Conservation (phyloP, 306 rosid species). For the Cajanus cajan region DNA sequence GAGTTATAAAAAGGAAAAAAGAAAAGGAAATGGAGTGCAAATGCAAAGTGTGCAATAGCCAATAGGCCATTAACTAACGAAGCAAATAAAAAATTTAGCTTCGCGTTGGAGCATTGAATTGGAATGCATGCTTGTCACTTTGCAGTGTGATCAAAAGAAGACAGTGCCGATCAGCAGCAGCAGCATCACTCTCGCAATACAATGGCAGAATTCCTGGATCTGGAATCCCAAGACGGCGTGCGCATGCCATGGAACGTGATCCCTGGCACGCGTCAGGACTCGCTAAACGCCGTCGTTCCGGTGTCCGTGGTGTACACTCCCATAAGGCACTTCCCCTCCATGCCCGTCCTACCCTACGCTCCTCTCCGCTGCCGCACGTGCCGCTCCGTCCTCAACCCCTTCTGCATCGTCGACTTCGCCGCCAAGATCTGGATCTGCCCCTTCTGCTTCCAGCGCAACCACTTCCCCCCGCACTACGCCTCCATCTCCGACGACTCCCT, state of each 20-base stretch:
- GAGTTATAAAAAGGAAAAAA: too few relatives aligned
- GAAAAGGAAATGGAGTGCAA: too few relatives aligned
- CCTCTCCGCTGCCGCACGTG: constrained; percentile 94
- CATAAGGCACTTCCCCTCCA: constrained; percentile 61
- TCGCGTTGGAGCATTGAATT: too few relatives aligned
- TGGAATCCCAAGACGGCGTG: constrained; percentile 91
- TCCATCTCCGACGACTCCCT: constrained; percentile 84
- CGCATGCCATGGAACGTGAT: constrained; percentile 99
- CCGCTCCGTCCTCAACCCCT: constrained; percentile 89
- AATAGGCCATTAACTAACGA: too few relatives aligned
- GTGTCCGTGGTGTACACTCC: constrained; percentile 85
- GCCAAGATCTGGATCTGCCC: constrained; percentile 99
- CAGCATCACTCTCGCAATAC: neutral
- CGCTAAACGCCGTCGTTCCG: constrained; percentile 69
- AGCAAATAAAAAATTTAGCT: too few relatives aligned
- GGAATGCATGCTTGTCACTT: too few relatives aligned
- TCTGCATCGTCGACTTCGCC: constrained; percentile 85
- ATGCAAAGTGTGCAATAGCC: too few relatives aligned
- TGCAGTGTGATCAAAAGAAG: too few relatives aligned
- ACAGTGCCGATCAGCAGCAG: neutral
- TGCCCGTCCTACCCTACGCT: constrained; percentile 73
- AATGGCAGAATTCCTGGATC: constrained; percentile 83
- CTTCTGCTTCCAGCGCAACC: constrained; percentile 87
- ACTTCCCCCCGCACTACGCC: constrained; percentile 82
- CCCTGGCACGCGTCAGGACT: constrained; percentile 84